phyloP scores from a whole-genome alignment of 306 rosid species.

The Prunus mume region DNA sequence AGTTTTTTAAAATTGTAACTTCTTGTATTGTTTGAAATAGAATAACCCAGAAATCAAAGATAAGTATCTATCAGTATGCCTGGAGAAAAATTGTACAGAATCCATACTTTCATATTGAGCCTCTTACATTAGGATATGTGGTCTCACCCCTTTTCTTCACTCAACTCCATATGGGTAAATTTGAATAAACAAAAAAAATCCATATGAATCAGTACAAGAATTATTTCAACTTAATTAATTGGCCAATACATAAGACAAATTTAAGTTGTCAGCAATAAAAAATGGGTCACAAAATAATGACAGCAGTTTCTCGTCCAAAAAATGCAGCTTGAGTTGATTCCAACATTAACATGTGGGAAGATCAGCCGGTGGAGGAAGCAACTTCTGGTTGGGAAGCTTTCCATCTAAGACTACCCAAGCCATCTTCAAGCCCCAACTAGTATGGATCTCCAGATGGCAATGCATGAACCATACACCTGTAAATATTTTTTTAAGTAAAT shows the following conservation, averaged over 20 bases:
- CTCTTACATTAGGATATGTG: neutral
- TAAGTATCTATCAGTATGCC: neutral
- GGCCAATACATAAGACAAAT: neutral
- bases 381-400: conserved; percentile 53
- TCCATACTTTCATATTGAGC: neutral
- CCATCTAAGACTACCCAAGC: conserved; percentile 69
- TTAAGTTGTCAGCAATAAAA: neutral
- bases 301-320: neutral
- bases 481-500: neutral
- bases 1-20: neutral
- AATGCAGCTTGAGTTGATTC: neutral
- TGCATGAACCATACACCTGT: conserved; percentile 80
- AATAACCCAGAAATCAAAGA: neutral
- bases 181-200: neutral
- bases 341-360: conserved; percentile 51
- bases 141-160: neutral
- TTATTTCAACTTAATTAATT: neutral
- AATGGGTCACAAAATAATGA: neutral
- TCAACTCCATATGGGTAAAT: neutral
- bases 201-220: neutral
- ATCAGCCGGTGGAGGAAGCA: conserved; percentile 64
- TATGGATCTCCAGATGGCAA: conserved; percentile 63
- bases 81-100: neutral
- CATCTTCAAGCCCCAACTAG: conserved; percentile 76
- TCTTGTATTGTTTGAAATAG: neutral